phyloP scores from a whole-genome alignment of 2,329 filamentous ascomycete species.

The Sporothrix dimorphospora region DNA sequence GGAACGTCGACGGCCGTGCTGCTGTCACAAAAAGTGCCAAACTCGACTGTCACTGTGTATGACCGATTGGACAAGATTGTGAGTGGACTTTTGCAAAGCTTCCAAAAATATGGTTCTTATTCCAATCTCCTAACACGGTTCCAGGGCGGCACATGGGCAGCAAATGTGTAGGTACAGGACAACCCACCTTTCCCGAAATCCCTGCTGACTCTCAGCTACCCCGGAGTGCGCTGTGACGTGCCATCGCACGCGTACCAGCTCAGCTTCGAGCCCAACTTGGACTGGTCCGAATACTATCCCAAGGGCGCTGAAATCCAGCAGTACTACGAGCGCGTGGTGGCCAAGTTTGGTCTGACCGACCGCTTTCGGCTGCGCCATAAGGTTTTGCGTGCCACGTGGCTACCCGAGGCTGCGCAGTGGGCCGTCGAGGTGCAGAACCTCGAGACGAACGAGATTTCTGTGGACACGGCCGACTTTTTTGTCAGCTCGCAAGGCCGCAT shows the following conservation, averaged over 20 bases:
- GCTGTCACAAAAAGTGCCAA: constrained; percentile 3
- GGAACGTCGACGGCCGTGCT: constrained; percentile 13
- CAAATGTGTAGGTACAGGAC: too few species aligned
- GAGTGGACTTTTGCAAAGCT: background rate
- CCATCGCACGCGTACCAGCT: constrained; percentile 29
- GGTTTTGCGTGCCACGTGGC: constrained; percentile 33
- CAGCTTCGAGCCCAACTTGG: constrained; percentile 32
- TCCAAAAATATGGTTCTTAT: background rate
- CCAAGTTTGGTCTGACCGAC: constrained; percentile 16
- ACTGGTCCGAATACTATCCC: constrained; percentile 34
- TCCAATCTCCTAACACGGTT: background rate
- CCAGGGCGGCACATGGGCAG: background rate
- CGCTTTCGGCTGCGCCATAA: constrained; percentile 17
- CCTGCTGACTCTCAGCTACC: constrained; percentile 24
- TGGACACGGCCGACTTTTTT: too few species aligned
- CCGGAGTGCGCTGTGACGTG: constrained; percentile 31
- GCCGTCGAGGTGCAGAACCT: too few species aligned
- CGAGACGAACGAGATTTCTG: too few species aligned
- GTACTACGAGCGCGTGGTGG: constrained; percentile 32
- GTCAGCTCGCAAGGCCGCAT: too few species aligned
- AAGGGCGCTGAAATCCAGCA: constrained; percentile 33
- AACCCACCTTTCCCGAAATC: too few species aligned
- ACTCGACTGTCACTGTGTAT: constrained; percentile 8
- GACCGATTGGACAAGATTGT: constrained; percentile 8
- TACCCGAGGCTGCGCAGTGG: background rate